Evolutionary conservation across 2,329 filamentous ascomycete species (phyloP).

Genomic region (Fusarium praegraminearum): DNA sequence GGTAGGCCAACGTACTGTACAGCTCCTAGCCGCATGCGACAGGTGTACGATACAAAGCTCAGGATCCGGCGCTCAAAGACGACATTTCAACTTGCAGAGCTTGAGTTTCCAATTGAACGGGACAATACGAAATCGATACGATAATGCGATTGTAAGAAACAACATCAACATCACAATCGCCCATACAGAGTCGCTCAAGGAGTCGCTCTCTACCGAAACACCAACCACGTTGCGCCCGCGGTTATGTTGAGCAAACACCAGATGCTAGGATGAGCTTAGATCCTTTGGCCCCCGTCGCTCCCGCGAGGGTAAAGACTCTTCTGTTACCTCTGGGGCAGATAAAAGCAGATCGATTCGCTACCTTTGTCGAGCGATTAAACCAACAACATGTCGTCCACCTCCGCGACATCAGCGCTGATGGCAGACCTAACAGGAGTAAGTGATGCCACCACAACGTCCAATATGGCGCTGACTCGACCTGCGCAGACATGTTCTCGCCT

Average conservation of each 20-base stretch:
- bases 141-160: conserved; percentile 36
- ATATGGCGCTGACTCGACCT: conserved; percentile 35
- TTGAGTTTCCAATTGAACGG: conserved; percentile 7
- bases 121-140: conserved; percentile 4
- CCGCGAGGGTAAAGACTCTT: conserved; percentile 89
- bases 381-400: conserved; percentile 84
- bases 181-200: conserved; percentile 23
- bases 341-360: conserved; percentile 81
- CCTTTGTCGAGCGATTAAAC: conserved; percentile 82
- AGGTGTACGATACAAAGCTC: conserved; percentile 47
- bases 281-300: conserved; percentile 89
- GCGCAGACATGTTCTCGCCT: conserved; percentile 90
- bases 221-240: conserved; percentile 36
- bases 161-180: conserved; percentile 6
- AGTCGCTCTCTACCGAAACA: conserved; percentile 35
- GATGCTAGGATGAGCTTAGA: conserved; percentile 84
- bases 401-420: conserved; percentile 87
- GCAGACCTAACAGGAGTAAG: conserved; percentile 85
- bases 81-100: conserved; percentile 15
- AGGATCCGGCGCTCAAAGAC: conserved; percentile 27
- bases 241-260: conserved; percentile 53
- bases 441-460: conserved; percentile 13
- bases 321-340: conserved; percentile 89
- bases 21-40: conserved; percentile 49
- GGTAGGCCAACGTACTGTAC: conserved; percentile 33